A percentile compares a stretch with the other conserved stretches of the same genome.
phyloP scores from a whole-genome alignment of 306 rosid genomes.

The Ormosia semicastrata region DNA sequence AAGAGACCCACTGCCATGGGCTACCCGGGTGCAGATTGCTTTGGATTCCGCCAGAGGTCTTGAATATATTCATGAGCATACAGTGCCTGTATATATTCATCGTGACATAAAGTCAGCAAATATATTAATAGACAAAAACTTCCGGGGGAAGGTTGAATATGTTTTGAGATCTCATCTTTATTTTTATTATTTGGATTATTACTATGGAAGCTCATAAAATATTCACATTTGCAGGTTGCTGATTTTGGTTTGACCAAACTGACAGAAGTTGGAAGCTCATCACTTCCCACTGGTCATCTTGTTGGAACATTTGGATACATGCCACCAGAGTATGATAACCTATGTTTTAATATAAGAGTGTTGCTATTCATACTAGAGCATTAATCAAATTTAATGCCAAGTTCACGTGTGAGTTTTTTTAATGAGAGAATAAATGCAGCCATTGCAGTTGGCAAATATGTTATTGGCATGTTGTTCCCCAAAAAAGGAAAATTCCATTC shows the following conservation, averaged over 20 bases:
- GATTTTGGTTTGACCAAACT: conserved; percentile 92
- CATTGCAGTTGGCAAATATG: not conserved
- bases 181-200: not conserved
- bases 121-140: conserved; percentile 84
- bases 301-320: conserved; percentile 98
- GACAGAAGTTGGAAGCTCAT: conserved; percentile 83
- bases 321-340: conserved; percentile 86
- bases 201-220: conserved; percentile 22
- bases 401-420: not conserved
- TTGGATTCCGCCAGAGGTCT: conserved; percentile 98
- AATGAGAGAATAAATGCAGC: not conserved
- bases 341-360: not conserved
- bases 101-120: conserved; percentile 98
- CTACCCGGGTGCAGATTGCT: conserved; percentile 88
- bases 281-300: conserved; percentile 76
- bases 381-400: not conserved
- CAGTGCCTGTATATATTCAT: conserved; percentile 94
- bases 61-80: conserved; percentile 96
- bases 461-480: not conserved
- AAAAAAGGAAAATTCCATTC: not conserved
- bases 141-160: conserved; percentile 73
- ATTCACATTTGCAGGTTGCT: conserved; percentile 64
- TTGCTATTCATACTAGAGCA: not conserved
- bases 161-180: not conserved
- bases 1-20: conserved; percentile 82